Evolutionary conservation across 805 yeast genomes (phyloP), one percentile per base, ranked within the genome.

Genomic region (Barnettozyma californica): DNA sequence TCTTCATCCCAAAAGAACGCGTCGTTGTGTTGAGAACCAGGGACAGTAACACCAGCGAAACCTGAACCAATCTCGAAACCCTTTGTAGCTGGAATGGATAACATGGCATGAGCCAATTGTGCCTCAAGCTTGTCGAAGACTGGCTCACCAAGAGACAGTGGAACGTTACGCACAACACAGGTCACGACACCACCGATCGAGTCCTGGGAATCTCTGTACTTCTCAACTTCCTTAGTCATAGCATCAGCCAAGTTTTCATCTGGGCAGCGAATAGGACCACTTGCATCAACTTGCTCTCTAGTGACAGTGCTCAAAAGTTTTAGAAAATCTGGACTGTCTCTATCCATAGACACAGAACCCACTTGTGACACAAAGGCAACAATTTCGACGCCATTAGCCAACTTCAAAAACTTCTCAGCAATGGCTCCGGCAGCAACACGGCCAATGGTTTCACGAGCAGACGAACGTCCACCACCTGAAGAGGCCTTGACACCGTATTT

Each of bases 1-100:
- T 74, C 73, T 49, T 75, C 80, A 59, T 81, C 88, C 54, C 67
- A 75, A 62, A 70, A 73, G 65, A 94, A 94, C 29, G 91, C 76
- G 69, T 94, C 99, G 61, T 94, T 94, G 73, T 94, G 99, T 69
- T 84, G 68, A 13, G 97, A 91, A 23, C 99, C 99, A 44, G 95
- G 92, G 56, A 92, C 80, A 49, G 76, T 74, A 44, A 95, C 87
- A 57, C 99, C 99, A 40, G 78, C 77, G 63, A 94, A 94, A 13
- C 99, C 99, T 27, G 97, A 88, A 46, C 99, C 99, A 61, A 94
- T 83, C 73, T 94, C 99, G 61, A 94, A 94, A 33, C 98, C 99
- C 71, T 94, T 94, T 42, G 98, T 88, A 41, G 99, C 98, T 19
- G 99, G 99, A 53, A 94, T 80, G 2, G 97, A 91, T 55, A 94